Evolutionary conservation across 176 grass and related monocot species (phyloP).

Genomic region (Carex cristatella): DNA sequence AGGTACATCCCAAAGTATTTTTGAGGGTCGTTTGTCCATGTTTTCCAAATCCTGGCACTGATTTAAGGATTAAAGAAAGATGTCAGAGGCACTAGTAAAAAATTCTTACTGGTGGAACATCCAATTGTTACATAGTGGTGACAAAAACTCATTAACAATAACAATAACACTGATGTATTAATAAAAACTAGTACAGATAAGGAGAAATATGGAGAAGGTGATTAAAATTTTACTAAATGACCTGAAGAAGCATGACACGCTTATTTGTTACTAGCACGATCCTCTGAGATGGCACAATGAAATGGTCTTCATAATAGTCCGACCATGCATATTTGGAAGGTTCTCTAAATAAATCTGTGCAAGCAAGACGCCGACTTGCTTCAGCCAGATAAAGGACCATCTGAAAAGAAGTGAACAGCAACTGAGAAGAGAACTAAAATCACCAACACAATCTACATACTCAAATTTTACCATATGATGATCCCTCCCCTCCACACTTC

Average conservation of each 20-base stretch:
- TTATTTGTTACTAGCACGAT: constrained; percentile 81
- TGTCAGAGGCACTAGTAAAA: not conserved
- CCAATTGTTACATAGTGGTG: not conserved
- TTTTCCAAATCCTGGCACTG: constrained; percentile 79
- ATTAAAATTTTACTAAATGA: constrained; percentile 21
- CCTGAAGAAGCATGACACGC: constrained; percentile 90
- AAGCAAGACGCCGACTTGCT: constrained; percentile 85
- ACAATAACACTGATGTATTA: not conserved
- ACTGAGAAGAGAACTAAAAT: constrained; percentile 9
- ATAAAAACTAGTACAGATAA: constrained; percentile 17
- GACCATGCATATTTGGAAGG: constrained; percentile 99
- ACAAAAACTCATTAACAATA: not conserved
- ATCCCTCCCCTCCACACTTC: not conserved
- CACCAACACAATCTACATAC: not conserved
- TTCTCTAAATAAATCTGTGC: constrained; percentile 94
- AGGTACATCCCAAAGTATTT: constrained; percentile 94
- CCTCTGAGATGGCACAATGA: constrained; percentile 64
- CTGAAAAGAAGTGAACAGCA: constrained; percentile 38
- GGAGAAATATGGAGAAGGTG: constrained; percentile 11
- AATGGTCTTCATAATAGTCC: constrained; percentile 94
- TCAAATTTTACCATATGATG: not conserved
- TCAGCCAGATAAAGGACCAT: constrained; percentile 97
- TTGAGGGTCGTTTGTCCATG: constrained; percentile 89
- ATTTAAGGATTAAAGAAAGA: constrained; percentile 15
- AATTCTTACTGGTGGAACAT: not conserved